phyloP scores from a whole-genome alignment of 2,329 filamentous ascomycete genomes.

The Apiospora pterosperma region DNA sequence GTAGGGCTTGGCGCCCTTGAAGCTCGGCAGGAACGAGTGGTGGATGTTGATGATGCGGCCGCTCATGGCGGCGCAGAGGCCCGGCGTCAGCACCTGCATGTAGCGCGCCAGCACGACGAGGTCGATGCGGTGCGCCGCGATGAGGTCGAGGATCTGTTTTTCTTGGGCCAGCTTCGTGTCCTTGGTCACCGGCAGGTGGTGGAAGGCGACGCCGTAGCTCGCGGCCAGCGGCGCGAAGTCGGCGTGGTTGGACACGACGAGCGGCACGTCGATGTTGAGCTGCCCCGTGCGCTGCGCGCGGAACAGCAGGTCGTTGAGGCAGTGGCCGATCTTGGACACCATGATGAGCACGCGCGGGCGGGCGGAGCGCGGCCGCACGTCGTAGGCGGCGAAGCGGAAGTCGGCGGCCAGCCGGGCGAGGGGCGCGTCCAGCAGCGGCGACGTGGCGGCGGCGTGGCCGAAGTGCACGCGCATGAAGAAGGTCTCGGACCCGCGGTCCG shows the following conservation, averaged over 20 bases:
- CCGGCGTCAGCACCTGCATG: slow-evolving; percentile 81
- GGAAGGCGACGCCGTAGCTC: slow-evolving; percentile 75
- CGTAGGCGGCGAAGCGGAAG: slow-evolving; percentile 64
- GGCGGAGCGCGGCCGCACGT: slow-evolving; percentile 63
- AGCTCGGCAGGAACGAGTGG: slow-evolving; percentile 80
- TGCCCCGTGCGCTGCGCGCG: slow-evolving; percentile 66
- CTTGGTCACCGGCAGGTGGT: slow-evolving; percentile 74
- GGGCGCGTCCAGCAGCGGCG: slow-evolving; percentile 51
- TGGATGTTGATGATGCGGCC: slow-evolving; percentile 92
- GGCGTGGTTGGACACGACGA: slow-evolving; percentile 80
- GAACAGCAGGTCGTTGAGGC: slow-evolving; percentile 80
- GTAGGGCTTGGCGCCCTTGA: slow-evolving; percentile 87
- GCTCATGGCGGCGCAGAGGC: slow-evolving; percentile 73
- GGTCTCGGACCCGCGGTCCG: slow-evolving; percentile 66
- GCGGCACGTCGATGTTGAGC: slow-evolving; percentile 69
- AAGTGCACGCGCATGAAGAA: slow-evolving; percentile 93
- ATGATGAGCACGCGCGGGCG: slow-evolving; percentile 81
- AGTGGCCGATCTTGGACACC: slow-evolving; percentile 87
- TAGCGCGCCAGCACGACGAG: slow-evolving; percentile 79
- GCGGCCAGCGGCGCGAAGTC: slow-evolving; percentile 67
- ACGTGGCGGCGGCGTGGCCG: slow-evolving; percentile 53
- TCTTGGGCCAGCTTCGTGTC: slow-evolving; percentile 78
- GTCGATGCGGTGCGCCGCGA: slow-evolving; percentile 67
- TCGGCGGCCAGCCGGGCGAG: slow-evolving; percentile 60
- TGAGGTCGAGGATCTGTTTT: slow-evolving; percentile 65